A percentile compares a stretch with the other conserved stretches of the same genome.
Conservation (phyloP, 768 basidiomycete genomes). For the Psilocybe cubensis region DNA sequence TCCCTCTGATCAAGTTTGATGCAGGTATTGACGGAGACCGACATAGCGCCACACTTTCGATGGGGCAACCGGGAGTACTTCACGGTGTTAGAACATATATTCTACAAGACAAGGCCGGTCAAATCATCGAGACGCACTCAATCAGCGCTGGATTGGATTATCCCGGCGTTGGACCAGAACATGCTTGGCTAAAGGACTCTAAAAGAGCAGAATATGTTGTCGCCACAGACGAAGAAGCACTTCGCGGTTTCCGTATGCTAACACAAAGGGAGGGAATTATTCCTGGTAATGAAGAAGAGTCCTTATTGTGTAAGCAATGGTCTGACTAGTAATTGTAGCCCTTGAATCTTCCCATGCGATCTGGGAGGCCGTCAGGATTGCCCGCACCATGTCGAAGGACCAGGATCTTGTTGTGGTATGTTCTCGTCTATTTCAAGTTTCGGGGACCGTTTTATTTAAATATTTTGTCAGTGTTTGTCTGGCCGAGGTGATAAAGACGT, state of each 20-base stretch:
- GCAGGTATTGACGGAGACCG: slow-evolving; percentile 79
- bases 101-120: slow-evolving; percentile 85
- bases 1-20: too few species aligned
- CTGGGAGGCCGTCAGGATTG: slow-evolving; percentile 88
- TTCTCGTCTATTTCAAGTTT: slow-evolving; percentile 16
- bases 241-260: slow-evolving; percentile 89
- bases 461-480: slow-evolving; percentile 72
- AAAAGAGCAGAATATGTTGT: slow-evolving; percentile 91
- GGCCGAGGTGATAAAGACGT: slow-evolving; percentile 99
- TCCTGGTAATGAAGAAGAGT: slow-evolving; percentile 61
- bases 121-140: slow-evolving; percentile 97
- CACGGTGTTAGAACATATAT: slow-evolving; percentile 97
- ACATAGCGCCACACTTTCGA: slow-evolving; percentile 93
- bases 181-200: slow-evolving; percentile 95
- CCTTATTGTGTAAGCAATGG: background rate
- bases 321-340: slow-evolving; percentile 46
- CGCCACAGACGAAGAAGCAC: slow-evolving; percentile 92
- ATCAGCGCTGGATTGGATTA: slow-evolving; percentile 97
- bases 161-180: slow-evolving; percentile 97
- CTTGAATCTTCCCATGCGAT: slow-evolving; percentile 96
- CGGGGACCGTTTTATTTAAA: background rate
- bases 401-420: slow-evolving; percentile 89
- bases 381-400: slow-evolving; percentile 83
- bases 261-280: slow-evolving; percentile 98
- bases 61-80: slow-evolving; percentile 91